Percentiles rank a stretch among this genome's conserved stretches.
Conservation (phyloP, 2,329 filamentous ascomycete genomes). For the Aspergillus brasiliensis region DNA sequence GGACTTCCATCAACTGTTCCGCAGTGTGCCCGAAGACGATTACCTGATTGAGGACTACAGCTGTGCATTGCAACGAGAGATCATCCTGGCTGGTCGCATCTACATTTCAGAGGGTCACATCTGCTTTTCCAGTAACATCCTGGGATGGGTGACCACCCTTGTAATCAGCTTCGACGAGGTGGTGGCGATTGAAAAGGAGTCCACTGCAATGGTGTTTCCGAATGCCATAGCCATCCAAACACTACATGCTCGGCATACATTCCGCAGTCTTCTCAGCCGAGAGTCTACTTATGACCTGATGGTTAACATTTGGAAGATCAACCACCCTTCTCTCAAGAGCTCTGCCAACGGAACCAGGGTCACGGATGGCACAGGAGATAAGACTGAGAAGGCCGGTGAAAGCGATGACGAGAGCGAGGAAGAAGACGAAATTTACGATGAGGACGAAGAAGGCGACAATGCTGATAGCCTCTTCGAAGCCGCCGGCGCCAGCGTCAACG, state of each 20-base stretch:
- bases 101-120: conserved; percentile 97
- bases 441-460: conserved; percentile 55
- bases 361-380: conserved; percentile 80
- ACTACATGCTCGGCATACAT: conserved; percentile 90
- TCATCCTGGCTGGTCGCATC: conserved; percentile 86
- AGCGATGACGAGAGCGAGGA: conserved; percentile 75
- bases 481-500: conserved; percentile 55
- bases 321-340: conserved; percentile 87
- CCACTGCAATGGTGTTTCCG: conserved; percentile 90
- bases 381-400: conserved; percentile 76
- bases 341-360: conserved; percentile 85
- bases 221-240: conserved; percentile 98
- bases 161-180: conserved; percentile 99
- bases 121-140: conserved; percentile 98
- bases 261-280: conserved; percentile 90
- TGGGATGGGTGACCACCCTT: conserved; percentile 95
- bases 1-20: conserved; percentile 91
- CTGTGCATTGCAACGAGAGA: conserved; percentile 92
- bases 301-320: conserved; percentile 97
- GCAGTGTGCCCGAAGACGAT: conserved; percentile 96
- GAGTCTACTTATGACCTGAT: conserved; percentile 97
- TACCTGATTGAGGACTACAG: conserved; percentile 99
- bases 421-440: conserved; percentile 63
- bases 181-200: conserved; percentile 94
- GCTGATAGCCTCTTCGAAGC: conserved; percentile 64